A percentile compares a stretch with the other conserved stretches of the same genome.
Evolutionary conservation across 805 yeast genomes (phyloP).

Genomic region (Ogataea parapolymorpha): DNA sequence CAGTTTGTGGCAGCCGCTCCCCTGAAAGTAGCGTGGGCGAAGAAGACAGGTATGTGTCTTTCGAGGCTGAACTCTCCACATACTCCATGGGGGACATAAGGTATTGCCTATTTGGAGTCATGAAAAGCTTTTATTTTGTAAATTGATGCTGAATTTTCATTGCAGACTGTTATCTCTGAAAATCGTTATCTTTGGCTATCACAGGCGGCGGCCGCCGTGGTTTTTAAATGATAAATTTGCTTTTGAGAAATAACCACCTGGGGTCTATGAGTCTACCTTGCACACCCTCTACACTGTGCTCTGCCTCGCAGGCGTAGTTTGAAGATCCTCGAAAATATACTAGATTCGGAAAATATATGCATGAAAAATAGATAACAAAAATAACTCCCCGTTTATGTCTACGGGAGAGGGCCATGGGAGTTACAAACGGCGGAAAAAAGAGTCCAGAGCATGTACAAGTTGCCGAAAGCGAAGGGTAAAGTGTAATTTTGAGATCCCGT

Average conservation of each 20-base stretch:
- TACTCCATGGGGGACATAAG: background rate
- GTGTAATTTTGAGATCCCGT: conserved; percentile 44
- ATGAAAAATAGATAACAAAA: background rate
- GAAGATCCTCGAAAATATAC: background rate
- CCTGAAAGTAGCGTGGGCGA: background rate
- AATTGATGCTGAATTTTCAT: too few species aligned
- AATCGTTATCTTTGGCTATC: background rate
- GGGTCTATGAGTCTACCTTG: too few species aligned
- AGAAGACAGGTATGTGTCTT: background rate
- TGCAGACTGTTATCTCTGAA: too few species aligned
- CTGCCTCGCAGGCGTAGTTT: too few species aligned
- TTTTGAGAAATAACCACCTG: too few species aligned
- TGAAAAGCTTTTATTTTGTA: background rate
- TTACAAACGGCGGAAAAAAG: conserved; percentile 25
- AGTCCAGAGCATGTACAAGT: conserved; percentile 39
- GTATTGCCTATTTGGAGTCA: background rate
- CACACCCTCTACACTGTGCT: too few species aligned
- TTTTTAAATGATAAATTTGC: too few species aligned
- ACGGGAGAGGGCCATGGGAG: background rate
- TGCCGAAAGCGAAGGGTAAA: conserved; percentile 44
- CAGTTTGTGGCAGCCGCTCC: conserved; percentile 1
- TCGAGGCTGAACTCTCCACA: background rate
- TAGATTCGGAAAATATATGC: conserved; percentile 3
- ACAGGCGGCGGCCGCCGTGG: too few species aligned
- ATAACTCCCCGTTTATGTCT: background rate